These are phyloP conservation scores for Suhomyces xylopsoci DNA, from an alignment of 805 yeast species.

Conservation along the genomic window DNA sequence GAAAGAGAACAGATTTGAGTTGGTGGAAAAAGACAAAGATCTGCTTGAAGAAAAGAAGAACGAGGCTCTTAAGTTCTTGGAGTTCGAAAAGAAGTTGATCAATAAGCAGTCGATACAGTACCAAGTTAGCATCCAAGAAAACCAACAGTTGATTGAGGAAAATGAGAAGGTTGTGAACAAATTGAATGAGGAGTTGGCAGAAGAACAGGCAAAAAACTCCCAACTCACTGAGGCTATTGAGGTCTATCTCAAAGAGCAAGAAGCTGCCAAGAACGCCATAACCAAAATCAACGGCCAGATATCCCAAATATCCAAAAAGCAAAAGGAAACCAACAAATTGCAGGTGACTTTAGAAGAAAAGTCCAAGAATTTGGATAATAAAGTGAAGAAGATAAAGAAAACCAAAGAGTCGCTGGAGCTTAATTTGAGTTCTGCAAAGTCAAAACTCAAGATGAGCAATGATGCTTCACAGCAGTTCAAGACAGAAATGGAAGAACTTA, in stretches of 20 bases:
- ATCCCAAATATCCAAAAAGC: constrained; percentile 21
- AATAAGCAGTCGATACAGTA: constrained; percentile 51
- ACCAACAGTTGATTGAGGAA: constrained; percentile 36
- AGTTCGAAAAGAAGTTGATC: constrained; percentile 58
- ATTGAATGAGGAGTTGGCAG: constrained; percentile 38
- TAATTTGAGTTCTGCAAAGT: constrained; percentile 42
- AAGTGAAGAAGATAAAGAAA: constrained; percentile 58
- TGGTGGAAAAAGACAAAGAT: constrained; percentile 74
- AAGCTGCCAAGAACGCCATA: constrained; percentile 23
- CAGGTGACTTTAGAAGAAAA: constrained; percentile 75
- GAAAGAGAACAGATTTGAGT: constrained; percentile 72
- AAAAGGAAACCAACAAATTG: constrained; percentile 40
- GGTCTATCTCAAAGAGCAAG: constrained; percentile 33
- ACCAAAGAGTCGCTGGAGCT: constrained; percentile 47
- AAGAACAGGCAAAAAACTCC: constrained; percentile 42
- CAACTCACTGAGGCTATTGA: constrained; percentile 28
- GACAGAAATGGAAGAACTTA: constrained; percentile 45
- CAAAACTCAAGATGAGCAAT: constrained; percentile 44
- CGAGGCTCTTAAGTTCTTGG: constrained; percentile 64
- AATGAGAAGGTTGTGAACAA: constrained; percentile 37
- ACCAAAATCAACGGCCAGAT: constrained; percentile 23
- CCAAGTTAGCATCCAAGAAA: constrained; percentile 49
- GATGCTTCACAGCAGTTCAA: constrained; percentile 44
- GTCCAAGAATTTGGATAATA: constrained; percentile 58
- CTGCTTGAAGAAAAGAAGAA: constrained; percentile 63